These are phyloP conservation scores for Tulasnella sp. DNA, from an alignment of 768 basidiomycete species.

Conservation along the genomic window DNA sequence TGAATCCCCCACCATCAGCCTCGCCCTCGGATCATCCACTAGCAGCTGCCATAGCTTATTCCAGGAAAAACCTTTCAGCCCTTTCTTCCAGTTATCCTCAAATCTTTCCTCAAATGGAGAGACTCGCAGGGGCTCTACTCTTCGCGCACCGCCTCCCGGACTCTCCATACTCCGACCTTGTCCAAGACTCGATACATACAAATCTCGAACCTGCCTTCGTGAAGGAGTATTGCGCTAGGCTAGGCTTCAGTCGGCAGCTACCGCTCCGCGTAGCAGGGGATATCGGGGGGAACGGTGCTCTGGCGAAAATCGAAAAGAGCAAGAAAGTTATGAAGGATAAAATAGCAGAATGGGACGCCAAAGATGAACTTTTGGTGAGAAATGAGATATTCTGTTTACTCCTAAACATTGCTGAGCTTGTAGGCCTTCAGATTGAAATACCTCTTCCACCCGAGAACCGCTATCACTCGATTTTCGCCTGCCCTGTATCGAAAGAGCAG, in stretches of 20 bases:
- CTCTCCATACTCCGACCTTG: slow-evolving; percentile 74
- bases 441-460: slow-evolving; percentile 78
- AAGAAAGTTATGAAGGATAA: slow-evolving; percentile 88
- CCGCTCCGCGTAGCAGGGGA: slow-evolving; percentile 87
- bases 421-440: slow-evolving; percentile 74
- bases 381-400: slow-evolving; percentile 26
- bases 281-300: slow-evolving; percentile 85
- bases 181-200: slow-evolving; percentile 63
- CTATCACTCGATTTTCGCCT: slow-evolving; percentile 96
- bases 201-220: slow-evolving; percentile 81
- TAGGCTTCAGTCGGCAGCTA: slow-evolving; percentile 85
- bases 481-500: slow-evolving; percentile 97
- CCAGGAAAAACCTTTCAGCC: slow-evolving; percentile 56
- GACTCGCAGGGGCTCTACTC: slow-evolving; percentile 52
- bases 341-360: slow-evolving; percentile 88
- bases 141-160: slow-evolving; percentile 63
- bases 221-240: slow-evolving; percentile 79
- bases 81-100: slow-evolving; percentile 58
- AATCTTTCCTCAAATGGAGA: slow-evolving; percentile 60
- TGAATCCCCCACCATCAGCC: slow-evolving; percentile 54
- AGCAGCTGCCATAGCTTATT: slow-evolving; percentile 47
- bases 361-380: slow-evolving; percentile 81
- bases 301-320: slow-evolving; percentile 91
- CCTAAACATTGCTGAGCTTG: background rate
- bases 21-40: slow-evolving; percentile 47